These are phyloP conservation scores for Aspergillus amoenus DNA, from an alignment of 2,329 filamentous ascomycete species.

Conservation along the genomic window DNA sequence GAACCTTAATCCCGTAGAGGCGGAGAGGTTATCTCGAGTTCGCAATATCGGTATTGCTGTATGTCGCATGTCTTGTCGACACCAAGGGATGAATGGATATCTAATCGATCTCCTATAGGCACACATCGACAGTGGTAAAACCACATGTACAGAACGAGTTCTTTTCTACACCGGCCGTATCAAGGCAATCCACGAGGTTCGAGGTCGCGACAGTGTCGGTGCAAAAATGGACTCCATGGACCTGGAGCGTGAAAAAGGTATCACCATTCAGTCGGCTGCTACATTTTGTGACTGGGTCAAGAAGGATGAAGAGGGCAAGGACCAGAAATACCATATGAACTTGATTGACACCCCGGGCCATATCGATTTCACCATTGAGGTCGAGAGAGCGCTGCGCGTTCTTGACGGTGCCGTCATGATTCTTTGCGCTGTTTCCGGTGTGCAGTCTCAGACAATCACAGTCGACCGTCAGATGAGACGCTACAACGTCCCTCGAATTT, in stretches of 20 bases:
- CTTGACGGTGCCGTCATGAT: constrained; percentile 98
- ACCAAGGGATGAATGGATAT: not conserved
- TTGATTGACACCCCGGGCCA: constrained; percentile 98
- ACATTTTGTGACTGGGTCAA: constrained; percentile 98
- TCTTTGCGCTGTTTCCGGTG: constrained; percentile 92
- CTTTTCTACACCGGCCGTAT: constrained; percentile 98
- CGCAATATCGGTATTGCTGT: constrained; percentile 98
- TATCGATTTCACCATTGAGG: constrained; percentile 99
- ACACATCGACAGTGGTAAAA: constrained; percentile 98
- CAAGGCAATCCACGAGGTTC: constrained; percentile 94
- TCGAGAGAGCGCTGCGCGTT: constrained; percentile 90
- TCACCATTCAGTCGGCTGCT: constrained; percentile 97
- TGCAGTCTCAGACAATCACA: constrained; percentile 97
- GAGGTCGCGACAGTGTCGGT: constrained; percentile 83
- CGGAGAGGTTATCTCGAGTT: constrained; percentile 72
- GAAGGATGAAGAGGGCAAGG: constrained; percentile 70
- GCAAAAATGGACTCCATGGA: constrained; percentile 99
- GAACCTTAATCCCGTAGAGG: constrained; percentile 78
- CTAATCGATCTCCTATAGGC: constrained; percentile 54
- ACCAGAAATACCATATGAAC: constrained; percentile 95
- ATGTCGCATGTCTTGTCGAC: constrained; percentile 32
- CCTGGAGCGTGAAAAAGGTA: constrained; percentile 94
- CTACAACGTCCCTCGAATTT: constrained; percentile 93
- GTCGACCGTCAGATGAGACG: constrained; percentile 98
- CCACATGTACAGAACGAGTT: constrained; percentile 91